Percentiles rank a stretch among this genome's conserved stretches.
phyloP scores from a whole-genome alignment of 805 yeast species.

The Wickerhamomyces hampshirensis region DNA sequence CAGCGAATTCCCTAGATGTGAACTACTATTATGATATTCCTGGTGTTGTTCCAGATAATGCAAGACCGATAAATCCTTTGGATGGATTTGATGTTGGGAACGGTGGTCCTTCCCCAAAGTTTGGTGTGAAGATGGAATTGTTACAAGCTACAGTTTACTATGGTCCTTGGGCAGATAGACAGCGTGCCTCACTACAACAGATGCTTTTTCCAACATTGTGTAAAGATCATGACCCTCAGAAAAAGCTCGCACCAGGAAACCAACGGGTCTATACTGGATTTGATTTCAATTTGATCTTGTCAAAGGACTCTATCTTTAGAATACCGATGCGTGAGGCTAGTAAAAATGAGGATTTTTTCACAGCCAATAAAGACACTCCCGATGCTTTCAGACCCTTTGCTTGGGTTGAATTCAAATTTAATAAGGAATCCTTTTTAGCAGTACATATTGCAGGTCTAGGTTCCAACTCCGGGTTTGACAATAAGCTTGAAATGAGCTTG shows the following conservation, averaged over 20 bases:
- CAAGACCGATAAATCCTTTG: constrained; percentile 25
- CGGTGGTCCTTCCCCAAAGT: constrained; percentile 51
- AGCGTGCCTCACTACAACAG: constrained; percentile 58
- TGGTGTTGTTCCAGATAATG: constrained; percentile 49
- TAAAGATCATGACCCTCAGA: constrained; percentile 45
- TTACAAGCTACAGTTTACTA: constrained; percentile 65
- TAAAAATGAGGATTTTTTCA: constrained; percentile 51
- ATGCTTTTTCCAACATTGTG: constrained; percentile 66
- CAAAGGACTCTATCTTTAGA: constrained; percentile 64
- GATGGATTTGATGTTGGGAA: constrained; percentile 56
- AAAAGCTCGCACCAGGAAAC: constrained; percentile 42
- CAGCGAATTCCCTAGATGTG: constrained; percentile 50
- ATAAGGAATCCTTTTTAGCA: constrained; percentile 45
- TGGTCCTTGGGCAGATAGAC: constrained; percentile 96
- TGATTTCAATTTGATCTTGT: constrained; percentile 47
- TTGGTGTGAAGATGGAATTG: constrained; percentile 57
- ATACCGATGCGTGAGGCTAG: constrained; percentile 83
- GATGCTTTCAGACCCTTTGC: constrained; percentile 67
- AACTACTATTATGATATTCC: constrained; percentile 69
- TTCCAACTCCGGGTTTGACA: constrained; percentile 50
- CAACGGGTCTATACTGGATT: constrained; percentile 54
- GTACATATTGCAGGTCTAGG: constrained; percentile 49
- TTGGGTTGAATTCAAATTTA: constrained; percentile 77
- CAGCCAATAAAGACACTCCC: constrained; percentile 27
- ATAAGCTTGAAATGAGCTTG: constrained; percentile 41